Evolutionary conservation across 176 grass and related monocot genomes (phyloP).

Genomic region (Olyra latifolia): DNA sequence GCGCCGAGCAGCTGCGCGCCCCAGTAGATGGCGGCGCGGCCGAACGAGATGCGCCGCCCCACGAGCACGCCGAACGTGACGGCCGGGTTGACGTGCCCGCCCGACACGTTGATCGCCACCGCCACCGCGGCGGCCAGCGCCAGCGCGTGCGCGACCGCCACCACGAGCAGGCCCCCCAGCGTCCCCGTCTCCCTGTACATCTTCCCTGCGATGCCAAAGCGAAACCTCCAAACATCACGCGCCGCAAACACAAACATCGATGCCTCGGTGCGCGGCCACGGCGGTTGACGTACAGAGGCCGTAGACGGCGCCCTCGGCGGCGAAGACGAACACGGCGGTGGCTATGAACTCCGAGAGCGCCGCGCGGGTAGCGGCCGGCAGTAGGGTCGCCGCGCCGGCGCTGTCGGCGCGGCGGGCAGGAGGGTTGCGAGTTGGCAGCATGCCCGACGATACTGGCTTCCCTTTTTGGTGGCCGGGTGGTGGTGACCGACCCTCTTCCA

Average conservation of each 20-base stretch:
- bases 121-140: constrained; percentile 62
- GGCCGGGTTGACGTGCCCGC: constrained; percentile 78
- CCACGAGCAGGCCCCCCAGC: constrained; percentile 52
- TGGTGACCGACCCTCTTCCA: neutral
- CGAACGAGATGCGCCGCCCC: constrained; percentile 69
- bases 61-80: constrained; percentile 86
- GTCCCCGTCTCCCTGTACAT: constrained; percentile 62
- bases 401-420: neutral
- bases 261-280: neutral
- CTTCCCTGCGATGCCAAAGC: constrained; percentile 50
- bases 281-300: constrained; percentile 58
- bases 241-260: too few species aligned
- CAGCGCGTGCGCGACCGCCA: constrained; percentile 74
- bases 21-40: constrained; percentile 70
- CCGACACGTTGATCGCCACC: constrained; percentile 42
- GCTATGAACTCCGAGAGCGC: constrained; percentile 77
- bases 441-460: neutral
- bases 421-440: constrained; percentile 42
- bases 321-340: constrained; percentile 85
- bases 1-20: constrained; percentile 80
- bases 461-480: neutral
- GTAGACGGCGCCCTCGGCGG: constrained; percentile 74
- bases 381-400: constrained; percentile 33
- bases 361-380: constrained; percentile 53
- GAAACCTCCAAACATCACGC: neutral